Evolutionary conservation across 768 basidiomycete genomes (phyloP).

Genomic region (Panaeolus papilionaceus): DNA sequence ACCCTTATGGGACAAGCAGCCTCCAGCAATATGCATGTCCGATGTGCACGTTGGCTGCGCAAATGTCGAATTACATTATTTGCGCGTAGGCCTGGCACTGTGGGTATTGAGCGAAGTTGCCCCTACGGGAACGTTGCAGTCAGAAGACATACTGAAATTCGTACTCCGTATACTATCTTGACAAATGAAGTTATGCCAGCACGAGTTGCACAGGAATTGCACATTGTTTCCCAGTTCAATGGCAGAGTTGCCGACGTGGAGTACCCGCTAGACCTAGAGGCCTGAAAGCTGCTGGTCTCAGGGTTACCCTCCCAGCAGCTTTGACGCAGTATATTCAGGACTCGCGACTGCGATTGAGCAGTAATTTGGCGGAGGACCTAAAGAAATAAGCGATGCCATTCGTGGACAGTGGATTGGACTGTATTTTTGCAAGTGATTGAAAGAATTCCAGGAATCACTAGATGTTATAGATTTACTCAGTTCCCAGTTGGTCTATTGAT

Average conservation of each 20-base stretch:
- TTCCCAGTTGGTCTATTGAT: constrained; percentile 7
- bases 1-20: constrained; percentile 1
- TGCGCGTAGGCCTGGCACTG: constrained; percentile 3
- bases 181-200: constrained; percentile 3
- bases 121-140: constrained; percentile 13
- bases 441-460: neutral
- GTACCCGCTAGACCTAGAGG: constrained; percentile 6
- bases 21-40: constrained; percentile 12
- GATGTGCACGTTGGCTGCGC: constrained; percentile 13
- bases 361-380: constrained; percentile 12
- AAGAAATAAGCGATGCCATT: constrained; percentile 13
- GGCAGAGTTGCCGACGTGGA: neutral
- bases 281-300: neutral
- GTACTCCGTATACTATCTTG: constrained; percentile 13
- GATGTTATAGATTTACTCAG: neutral
- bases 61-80: constrained; percentile 14
- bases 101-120: constrained; percentile 12
- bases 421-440: constrained; percentile 3
- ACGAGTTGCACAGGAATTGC: constrained; percentile 10
- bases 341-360: neutral
- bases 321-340: neutral
- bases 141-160: constrained; percentile 8
- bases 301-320: neutral
- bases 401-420: constrained; percentile 1
- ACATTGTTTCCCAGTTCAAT: neutral